Evolutionary conservation across 345 rosid genomes (phyloP).

Genomic region (Euclidium syriacum): DNA sequence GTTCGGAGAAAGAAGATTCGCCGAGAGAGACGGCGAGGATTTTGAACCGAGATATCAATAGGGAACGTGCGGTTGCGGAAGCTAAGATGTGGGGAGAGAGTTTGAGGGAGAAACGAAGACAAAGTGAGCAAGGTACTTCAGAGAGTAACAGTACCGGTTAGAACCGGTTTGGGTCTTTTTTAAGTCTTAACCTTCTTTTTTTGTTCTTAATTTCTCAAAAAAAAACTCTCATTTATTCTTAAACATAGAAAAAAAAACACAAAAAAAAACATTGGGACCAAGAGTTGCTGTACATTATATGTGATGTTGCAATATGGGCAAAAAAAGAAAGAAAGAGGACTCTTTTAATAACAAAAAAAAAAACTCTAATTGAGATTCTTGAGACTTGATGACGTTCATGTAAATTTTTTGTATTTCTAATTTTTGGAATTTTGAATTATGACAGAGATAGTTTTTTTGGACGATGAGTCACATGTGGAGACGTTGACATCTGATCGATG

Average conservation of each 20-base stretch:
- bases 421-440: not conserved
- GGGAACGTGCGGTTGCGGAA: constrained; percentile 93
- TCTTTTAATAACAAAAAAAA: constrained; percentile 2
- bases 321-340: not conserved
- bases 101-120: constrained; percentile 83
- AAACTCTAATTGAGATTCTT: constrained; percentile 13
- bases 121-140: constrained; percentile 47
- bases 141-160: constrained; percentile 30
- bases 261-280: not conserved
- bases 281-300: constrained; percentile 33
- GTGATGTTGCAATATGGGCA: constrained; percentile 20
- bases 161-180: constrained; percentile 10
- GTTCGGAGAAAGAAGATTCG: constrained; percentile 86
- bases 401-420: not conserved
- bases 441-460: not conserved
- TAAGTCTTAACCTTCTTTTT: constrained; percentile 3
- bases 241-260: constrained; percentile 25
- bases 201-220: constrained; percentile 17
- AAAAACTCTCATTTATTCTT: constrained; percentile 20
- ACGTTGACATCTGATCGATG: constrained; percentile 19
- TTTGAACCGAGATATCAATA: constrained; percentile 64
- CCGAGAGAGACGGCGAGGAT: constrained; percentile 69
- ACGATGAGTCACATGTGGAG: constrained; percentile 22
- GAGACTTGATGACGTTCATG: constrained; percentile 1
- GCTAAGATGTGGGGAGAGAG: constrained; percentile 99